Base-by-base conservation (phyloP, 768 basidiomycete genomes). In the Russula earlei region DNA sequence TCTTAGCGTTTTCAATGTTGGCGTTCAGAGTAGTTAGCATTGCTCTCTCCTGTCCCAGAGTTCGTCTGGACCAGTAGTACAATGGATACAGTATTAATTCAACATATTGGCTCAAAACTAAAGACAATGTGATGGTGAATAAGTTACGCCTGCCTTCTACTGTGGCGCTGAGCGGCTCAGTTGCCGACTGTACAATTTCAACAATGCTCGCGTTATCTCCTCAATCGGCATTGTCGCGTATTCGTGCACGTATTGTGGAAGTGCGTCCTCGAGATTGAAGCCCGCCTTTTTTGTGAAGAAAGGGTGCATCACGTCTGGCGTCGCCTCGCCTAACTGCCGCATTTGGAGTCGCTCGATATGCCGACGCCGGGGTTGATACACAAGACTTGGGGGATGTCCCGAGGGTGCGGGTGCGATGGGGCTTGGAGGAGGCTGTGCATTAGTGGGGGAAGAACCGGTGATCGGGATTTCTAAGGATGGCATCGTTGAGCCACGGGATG, bases 191-290 rank as follows among this genome's bases (percentile, higher is more conserved):
- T 92, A 92, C 56, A 92, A 45, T 63, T 81, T 83, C 53, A 91
- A 65, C 17, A 92, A 70, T 17, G 81, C 78, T 64, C 88, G 86
- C 82, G 90, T 87, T 49, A 93, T 87, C 65, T 87, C 80, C 70
- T 91, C 89, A 46, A 91, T 70, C 3, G 91, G 87, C 54, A 76
- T 71, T n/a, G 87, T 85, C 6, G 86, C 91, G 59, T 87, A 91
- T 68, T 93, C 89, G 55, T 91, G 80, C 36, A 92, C 85, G 63
- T 89, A 91, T 61, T 87, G 86, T 12, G 90, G 89, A n/a, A 91
- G 66, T 0, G 87, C 83, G 60, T 90, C 87, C 66, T 90, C 85
- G 48, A 91, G 69, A 65, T 81, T 89, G 71, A 91, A 88, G 0
- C 88, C 86, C 1, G 87, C 82, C 65, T 82, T 86, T 64, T 89